A percentile compares a stretch with the other conserved stretches of the same genome.
Conservation (phyloP, 805 yeast species). For the Nakazawaea siamensis region DNA sequence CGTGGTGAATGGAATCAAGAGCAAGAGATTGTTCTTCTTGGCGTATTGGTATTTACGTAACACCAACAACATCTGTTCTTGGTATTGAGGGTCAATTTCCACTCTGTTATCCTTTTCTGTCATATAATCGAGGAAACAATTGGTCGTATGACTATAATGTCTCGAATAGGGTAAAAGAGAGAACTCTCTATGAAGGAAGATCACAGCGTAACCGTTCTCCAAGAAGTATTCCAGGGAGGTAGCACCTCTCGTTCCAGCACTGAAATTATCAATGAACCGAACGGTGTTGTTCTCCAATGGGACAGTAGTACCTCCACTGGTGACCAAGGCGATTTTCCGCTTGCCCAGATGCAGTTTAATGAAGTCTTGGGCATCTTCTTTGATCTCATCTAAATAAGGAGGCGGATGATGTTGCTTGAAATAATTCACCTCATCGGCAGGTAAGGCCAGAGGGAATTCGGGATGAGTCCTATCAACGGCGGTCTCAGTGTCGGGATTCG, state of each 20-base stretch:
- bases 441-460: slow-evolving; percentile 69
- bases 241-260: slow-evolving; percentile 98
- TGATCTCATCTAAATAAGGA: slow-evolving; percentile 55
- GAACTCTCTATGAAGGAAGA: slow-evolving; percentile 87
- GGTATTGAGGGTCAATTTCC: slow-evolving; percentile 52
- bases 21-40: slow-evolving; percentile 39
- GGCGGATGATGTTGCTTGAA: slow-evolving; percentile 73
- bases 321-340: slow-evolving; percentile 67
- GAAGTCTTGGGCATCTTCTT: slow-evolving; percentile 50
- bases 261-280: slow-evolving; percentile 90
- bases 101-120: slow-evolving; percentile 43
- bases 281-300: slow-evolving; percentile 97
- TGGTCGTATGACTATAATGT: slow-evolving; percentile 76
- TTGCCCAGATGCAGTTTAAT: slow-evolving; percentile 44
- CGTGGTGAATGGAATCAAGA: slow-evolving; percentile 84
- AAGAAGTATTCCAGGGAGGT: slow-evolving; percentile 89
- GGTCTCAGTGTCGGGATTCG: slow-evolving; percentile 56
- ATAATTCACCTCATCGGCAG: slow-evolving; percentile 67
- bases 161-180: slow-evolving; percentile 89
- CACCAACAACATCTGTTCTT: slow-evolving; percentile 50
- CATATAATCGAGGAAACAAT: slow-evolving; percentile 83
- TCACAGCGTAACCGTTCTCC: slow-evolving; percentile 82
- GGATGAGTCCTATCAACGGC: slow-evolving; percentile 79
- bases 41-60: slow-evolving; percentile 48
- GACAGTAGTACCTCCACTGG: slow-evolving; percentile 97